Evolutionary conservation across 2,329 filamentous ascomycete genomes (phyloP).

Genomic region (Fusarium longipes): DNA sequence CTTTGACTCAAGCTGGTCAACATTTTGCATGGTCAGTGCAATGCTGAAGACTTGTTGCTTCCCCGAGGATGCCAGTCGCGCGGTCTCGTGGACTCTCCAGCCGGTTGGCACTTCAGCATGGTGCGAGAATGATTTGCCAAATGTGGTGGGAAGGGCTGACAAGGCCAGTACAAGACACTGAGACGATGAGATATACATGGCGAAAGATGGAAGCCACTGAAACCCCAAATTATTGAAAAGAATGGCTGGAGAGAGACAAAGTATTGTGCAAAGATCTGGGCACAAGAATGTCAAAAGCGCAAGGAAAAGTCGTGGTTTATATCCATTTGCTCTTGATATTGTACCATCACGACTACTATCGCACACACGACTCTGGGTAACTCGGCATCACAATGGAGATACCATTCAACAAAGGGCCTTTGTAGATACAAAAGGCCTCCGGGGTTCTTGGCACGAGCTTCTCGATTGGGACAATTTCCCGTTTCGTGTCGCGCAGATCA

Average conservation of each 20-base stretch:
- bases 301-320: neutral
- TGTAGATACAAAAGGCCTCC: conserved; percentile 17
- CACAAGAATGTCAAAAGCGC: neutral
- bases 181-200: conserved; percentile 24
- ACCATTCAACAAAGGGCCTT: conserved; percentile 16
- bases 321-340: neutral
- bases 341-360: neutral
- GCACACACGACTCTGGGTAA: conserved; percentile 20
- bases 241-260: neutral
- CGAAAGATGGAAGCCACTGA: neutral
- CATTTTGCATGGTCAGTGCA: conserved; percentile 28
- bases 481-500: conserved; percentile 17
- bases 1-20: conserved; percentile 29
- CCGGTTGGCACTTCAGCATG: conserved; percentile 6
- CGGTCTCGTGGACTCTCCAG: conserved; percentile 11
- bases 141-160: conserved; percentile 3
- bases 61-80: neutral
- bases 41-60: conserved; percentile 33
- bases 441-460: conserved; percentile 23
- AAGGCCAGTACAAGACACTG: conserved; percentile 11
- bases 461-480: conserved; percentile 22
- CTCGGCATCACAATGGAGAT: conserved; percentile 19
- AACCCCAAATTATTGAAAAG: neutral
- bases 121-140: conserved; percentile 24
- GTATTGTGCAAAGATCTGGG: neutral